Percentiles rank a stretch among this genome's conserved stretches.
These are phyloP conservation scores for Nicotiana tabacum DNA, from an alignment of 257 asterid genomes.

Conservation along the genomic window DNA sequence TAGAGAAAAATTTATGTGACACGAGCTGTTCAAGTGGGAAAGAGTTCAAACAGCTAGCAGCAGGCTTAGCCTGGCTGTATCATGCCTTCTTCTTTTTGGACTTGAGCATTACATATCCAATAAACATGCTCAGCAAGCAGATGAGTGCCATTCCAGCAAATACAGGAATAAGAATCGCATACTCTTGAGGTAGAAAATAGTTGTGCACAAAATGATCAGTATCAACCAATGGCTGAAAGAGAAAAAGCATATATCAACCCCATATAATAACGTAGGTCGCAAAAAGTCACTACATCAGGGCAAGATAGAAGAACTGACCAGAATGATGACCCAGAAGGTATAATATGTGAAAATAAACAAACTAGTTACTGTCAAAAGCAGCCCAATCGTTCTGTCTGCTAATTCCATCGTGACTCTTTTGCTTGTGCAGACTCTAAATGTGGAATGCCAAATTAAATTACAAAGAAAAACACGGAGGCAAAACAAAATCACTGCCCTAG, in stretches of 20 bases:
- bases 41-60: not conserved
- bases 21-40: not conserved
- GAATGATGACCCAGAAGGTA: constrained; percentile 86
- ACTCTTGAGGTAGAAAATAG: constrained; percentile 89
- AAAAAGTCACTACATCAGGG: not conserved
- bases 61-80: constrained; percentile 11
- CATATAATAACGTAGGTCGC: not conserved
- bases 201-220: constrained; percentile 82
- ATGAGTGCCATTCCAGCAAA: constrained; percentile 56
- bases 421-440: constrained; percentile 4
- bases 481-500: not conserved
- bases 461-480: not conserved
- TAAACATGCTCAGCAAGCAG: constrained; percentile 60
- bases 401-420: constrained; percentile 42
- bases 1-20: not conserved
- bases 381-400: constrained; percentile 81
- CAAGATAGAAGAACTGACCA: constrained; percentile 43
- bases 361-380: constrained; percentile 68
- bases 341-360: constrained; percentile 80
- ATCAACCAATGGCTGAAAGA: constrained; percentile 85
- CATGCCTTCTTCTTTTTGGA: constrained; percentile 67
- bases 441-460: not conserved
- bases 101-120: constrained; percentile 83
- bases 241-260: not conserved
- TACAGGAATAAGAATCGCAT: constrained; percentile 64